These are phyloP conservation scores for Centella asiatica DNA, from an alignment of 129 eudicot genomes.

Conservation along the genomic window DNA sequence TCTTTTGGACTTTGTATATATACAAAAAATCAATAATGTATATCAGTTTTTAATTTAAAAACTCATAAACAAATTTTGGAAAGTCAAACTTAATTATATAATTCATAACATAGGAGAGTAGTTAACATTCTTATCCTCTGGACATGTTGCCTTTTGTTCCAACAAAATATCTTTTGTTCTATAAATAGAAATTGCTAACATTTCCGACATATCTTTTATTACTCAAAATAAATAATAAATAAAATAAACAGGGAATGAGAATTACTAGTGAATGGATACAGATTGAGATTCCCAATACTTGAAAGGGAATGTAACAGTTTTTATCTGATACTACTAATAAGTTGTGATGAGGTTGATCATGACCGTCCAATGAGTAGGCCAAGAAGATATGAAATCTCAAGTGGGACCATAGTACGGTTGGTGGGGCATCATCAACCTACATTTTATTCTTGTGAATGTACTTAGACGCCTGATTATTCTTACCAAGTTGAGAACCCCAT, in stretches of 20 bases:
- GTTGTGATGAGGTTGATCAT: not conserved
- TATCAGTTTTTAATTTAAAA: too few species aligned
- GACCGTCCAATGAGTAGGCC: conserved; percentile 1
- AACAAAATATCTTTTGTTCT: too few species aligned
- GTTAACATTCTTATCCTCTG: too few species aligned
- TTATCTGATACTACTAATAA: not conserved
- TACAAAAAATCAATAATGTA: too few species aligned
- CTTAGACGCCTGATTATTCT: not conserved
- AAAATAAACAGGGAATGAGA: not conserved
- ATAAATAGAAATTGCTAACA: too few species aligned
- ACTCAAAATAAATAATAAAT: too few species aligned
- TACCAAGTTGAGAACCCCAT: not conserved
- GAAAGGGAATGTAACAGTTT: not conserved
- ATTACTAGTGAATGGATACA: not conserved
- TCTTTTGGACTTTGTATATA: too few species aligned
- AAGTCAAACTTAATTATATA: too few species aligned
- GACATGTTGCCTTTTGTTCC: too few species aligned
- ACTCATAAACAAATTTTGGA: too few species aligned
- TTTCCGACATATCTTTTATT: too few species aligned
- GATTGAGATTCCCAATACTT: not conserved
- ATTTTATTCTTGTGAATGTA: conserved; percentile 7
- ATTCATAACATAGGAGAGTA: too few species aligned
- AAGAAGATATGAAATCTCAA: not conserved
- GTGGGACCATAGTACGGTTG: conserved; percentile 10
- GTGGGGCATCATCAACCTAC: conserved; percentile 18